Evolutionary conservation across 164 flowering plant species (phyloP), one percentile per base, ranked within the genome.

Genomic region (Vitis riparia): DNA sequence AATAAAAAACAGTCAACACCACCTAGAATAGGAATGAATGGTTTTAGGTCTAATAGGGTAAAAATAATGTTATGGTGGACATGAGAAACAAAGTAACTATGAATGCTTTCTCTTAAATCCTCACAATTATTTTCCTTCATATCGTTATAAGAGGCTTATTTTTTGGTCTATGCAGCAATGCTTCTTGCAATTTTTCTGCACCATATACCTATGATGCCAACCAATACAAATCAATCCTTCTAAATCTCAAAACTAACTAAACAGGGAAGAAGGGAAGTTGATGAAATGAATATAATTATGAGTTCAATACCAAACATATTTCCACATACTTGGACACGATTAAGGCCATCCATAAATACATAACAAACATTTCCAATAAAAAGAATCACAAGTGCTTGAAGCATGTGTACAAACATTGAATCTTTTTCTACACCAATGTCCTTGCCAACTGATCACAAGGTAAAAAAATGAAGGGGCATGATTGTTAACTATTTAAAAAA

Each of bases 291-390:
- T 32, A 0, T 32, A 32, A 32, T 6, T 32, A 32, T 32, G 7
- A 52, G 2, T 49, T 14, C 15, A 32, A 12, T 62, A 6, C 2
- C 19, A 32, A 23, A 9, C 2, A 47, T 9, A 58, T 23, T 12
- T 59, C 50, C 9, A 68, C 73, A 68, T 76, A 94, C 99, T 86
- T 91, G 93, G 53, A 93, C 82, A 44, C 81, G 82, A 73, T 95
- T 93, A 19, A 95, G 81, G 19, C 99, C 99, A 66, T 89, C 85
- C 99, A 95, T 93, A 75, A 95, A 95, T 44, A 95, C 90, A 76
- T 91, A 89, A 71, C 97, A 93, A 77, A 86, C 90, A 82, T 92
- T 94, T 57, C 99, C 98, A 75, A 94, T 52, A 50, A 91, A 77
- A 50, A 97, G 99, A 75, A 92, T 94, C 65, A 97, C 99, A 52